A percentile compares a stretch with the other conserved stretches of the same genome.
These are phyloP conservation scores for Tephrocybe sp. DNA, from an alignment of 768 basidiomycete genomes.

Conservation along the genomic window DNA sequence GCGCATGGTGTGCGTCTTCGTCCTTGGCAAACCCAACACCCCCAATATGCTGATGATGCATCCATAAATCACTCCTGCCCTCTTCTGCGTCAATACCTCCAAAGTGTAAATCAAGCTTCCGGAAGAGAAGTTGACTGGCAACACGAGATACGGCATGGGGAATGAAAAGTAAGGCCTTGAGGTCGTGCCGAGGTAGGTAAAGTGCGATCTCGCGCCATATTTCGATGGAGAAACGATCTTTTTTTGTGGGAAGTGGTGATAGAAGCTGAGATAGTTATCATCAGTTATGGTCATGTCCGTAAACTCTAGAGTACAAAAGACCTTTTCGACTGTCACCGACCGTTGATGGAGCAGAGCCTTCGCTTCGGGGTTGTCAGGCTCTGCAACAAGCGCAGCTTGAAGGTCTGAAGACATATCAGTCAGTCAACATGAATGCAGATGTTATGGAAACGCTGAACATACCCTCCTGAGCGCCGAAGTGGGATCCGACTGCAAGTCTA, in stretches of 20 bases:
- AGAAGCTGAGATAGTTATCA: constrained; percentile 29
- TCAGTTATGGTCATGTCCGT: background rate
- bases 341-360: constrained; percentile 57
- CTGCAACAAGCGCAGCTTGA: constrained; percentile 59
- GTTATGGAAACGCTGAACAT: constrained; percentile 14
- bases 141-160: constrained; percentile 69
- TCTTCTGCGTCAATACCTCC: constrained; percentile 30
- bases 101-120: constrained; percentile 64
- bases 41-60: constrained; percentile 13
- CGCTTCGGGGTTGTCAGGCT: constrained; percentile 73
- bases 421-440: background rate
- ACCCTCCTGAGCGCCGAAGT: constrained; percentile 70
- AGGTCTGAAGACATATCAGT: constrained; percentile 45
- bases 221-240: constrained; percentile 62
- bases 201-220: constrained; percentile 72
- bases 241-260: constrained; percentile 40
- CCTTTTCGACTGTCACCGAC: constrained; percentile 59
- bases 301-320: constrained; percentile 21
- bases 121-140: constrained; percentile 67
- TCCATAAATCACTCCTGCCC: constrained; percentile 16
- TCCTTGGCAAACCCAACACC: constrained; percentile 25
- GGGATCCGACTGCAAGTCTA: constrained; percentile 58
- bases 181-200: constrained; percentile 62
- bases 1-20: constrained; percentile 53
- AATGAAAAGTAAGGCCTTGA: constrained; percentile 62